Evolutionary conservation across 345 rosid species (phyloP).

Genomic region (Jatropha curcas): DNA sequence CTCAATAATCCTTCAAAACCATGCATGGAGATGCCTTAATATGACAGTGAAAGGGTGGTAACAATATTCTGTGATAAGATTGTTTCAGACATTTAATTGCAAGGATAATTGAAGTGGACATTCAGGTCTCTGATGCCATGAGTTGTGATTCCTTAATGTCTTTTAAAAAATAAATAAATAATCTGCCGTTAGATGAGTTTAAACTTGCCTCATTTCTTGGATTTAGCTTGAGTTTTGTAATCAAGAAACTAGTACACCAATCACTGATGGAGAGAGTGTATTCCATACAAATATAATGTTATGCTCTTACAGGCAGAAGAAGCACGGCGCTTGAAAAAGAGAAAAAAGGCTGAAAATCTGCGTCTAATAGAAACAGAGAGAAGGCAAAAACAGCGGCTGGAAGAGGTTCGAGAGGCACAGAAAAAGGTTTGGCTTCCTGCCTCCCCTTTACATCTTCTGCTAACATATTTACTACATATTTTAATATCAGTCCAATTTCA

Average conservation of each 20-base stretch:
- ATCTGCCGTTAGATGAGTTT: background rate
- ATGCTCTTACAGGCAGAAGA: conserved; percentile 22
- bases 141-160: background rate
- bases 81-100: background rate
- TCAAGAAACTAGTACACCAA: background rate
- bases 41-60: background rate
- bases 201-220: background rate
- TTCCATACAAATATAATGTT: background rate
- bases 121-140: background rate
- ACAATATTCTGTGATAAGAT: background rate
- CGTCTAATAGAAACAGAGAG: conserved; percentile 22
- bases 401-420: conserved; percentile 23
- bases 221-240: background rate
- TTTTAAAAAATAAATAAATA: too few species aligned
- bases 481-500: background rate
- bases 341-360: conserved; percentile 21
- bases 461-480: background rate
- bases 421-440: conserved; percentile 12
- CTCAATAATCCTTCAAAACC: background rate
- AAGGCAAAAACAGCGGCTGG: conserved; percentile 23
- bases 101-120: background rate
- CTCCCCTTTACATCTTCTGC: background rate
- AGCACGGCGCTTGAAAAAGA: conserved; percentile 21
- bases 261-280: background rate
- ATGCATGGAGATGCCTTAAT: background rate